Evolutionary conservation across 2,329 filamentous ascomycete genomes (phyloP).

Genomic region (Orbilia quercus): DNA sequence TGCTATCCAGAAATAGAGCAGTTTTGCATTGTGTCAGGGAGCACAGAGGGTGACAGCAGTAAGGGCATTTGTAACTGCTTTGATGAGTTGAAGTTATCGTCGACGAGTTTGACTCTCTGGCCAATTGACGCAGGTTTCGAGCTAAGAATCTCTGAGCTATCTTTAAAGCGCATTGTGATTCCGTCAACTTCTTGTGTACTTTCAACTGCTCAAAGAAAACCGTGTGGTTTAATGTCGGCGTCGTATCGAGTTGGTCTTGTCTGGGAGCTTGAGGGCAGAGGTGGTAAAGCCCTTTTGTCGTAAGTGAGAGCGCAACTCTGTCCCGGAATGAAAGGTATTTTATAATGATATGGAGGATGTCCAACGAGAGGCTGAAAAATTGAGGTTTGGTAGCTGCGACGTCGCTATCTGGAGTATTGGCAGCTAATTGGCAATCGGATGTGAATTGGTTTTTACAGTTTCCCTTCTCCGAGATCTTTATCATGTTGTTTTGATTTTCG

Average conservation of each 20-base stretch:
- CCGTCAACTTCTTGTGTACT: not conserved
- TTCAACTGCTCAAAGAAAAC: too few relatives aligned
- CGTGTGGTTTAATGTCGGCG: not conserved
- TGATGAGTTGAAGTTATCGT: too few relatives aligned
- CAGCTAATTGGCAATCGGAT: not conserved
- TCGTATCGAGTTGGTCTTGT: not conserved
- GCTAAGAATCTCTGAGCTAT: constrained; percentile 11
- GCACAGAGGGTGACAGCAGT: constrained; percentile 29
- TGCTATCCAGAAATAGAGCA: constrained; percentile 33
- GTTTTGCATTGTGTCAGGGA: constrained; percentile 6
- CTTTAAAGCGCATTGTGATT: constrained; percentile 1
- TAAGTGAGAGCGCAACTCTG: constrained; percentile 35
- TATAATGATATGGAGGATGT: constrained; percentile 24
- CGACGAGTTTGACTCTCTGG: not conserved
- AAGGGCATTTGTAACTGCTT: constrained; percentile 23
- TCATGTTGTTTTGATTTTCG: not conserved
- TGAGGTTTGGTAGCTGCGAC: not conserved
- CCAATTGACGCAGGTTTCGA: too few relatives aligned
- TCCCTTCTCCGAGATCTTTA: not conserved
- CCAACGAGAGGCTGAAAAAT: constrained; percentile 30
- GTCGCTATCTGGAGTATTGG: not conserved
- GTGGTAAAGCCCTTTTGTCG: constrained; percentile 18
- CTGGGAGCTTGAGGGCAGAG: not conserved
- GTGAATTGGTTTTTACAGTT: too few relatives aligned
- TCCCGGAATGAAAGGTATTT: constrained; percentile 32